Base-by-base conservation (phyloP, 495 filamentous ascomycete genomes). In the Cudoniella acicularis region DNA sequence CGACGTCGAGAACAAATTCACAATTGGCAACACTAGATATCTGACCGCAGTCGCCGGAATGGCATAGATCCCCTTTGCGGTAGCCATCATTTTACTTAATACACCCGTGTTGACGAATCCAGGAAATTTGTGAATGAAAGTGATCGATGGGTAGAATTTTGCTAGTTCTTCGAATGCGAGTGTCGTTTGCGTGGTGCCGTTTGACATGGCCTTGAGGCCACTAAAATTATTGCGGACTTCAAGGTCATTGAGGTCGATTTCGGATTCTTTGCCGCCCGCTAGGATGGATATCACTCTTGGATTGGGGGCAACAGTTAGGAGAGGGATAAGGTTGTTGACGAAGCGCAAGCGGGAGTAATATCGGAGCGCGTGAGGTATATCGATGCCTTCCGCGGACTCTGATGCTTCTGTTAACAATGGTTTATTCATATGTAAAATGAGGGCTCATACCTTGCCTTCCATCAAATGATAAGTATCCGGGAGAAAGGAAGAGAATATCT, bases 101-200 rank as follows among this genome's bases (percentile, higher is more conserved):
- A 59, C 56, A 6, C 62, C 62, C 10, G 76, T 75, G 1, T 59
- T 51, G 0, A 77, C 74, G 4, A 73, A 59, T 1, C 76, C 74
- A 2, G 75, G 76, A 56, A 67, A 77, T 21, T 61, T 64, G 54
- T 77, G 74, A 6, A 76, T 59, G 51, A 73, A 76, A 41, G 65
- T 69, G 2, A 76, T 65, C 0, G 26, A 53, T 0, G 68, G 73
- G 23, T 73, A 45, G 0, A 20, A 30, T 1, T 56, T 51, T 0
- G 73, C 70, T 0, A 77, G 49, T n/a, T 70, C 60, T 42, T 75
- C 72, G 30, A 77, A 67, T 13, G 65, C 67, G 10, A 69, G 61
- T 18, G 67, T 65, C 13, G 64, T 70, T 36, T 65, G 56, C 24
- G 65, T 67, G 0, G 63, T 59, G 2, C 58, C 63, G 23, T 61